Evolutionary conservation across 352 stramenopile genomes (phyloP).

Genomic region (Phytopythium delawarense): DNA sequence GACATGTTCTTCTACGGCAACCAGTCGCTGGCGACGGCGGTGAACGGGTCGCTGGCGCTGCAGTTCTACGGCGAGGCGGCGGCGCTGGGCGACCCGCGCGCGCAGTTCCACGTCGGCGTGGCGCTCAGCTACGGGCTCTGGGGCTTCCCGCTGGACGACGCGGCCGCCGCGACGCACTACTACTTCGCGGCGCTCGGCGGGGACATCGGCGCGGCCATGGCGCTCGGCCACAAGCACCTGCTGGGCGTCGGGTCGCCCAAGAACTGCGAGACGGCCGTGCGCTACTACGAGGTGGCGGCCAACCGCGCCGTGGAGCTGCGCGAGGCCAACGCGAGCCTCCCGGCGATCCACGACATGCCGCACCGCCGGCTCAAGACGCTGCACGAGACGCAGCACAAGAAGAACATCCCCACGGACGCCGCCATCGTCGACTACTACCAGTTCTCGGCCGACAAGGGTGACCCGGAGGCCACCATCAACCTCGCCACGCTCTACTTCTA

Average conservation of each 20-base stretch:
- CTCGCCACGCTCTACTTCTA: conserved; percentile 87
- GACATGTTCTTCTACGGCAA: conserved; percentile 82
- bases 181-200: conserved; percentile 83
- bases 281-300: conserved; percentile 87
- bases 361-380: conserved; percentile 72
- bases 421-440: conserved; percentile 90
- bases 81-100: conserved; percentile 45
- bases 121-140: conserved; percentile 80
- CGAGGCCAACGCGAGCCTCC: conserved; percentile 47
- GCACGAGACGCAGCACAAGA: conserved; percentile 74
- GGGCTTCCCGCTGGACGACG: conserved; percentile 61
- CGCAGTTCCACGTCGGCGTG: conserved; percentile 85
- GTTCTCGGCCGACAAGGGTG: conserved; percentile 86
- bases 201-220: conserved; percentile 60
- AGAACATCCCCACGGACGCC: conserved; percentile 65
- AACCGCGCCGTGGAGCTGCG: conserved; percentile 70
- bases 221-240: conserved; percentile 76
- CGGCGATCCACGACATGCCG: conserved; percentile 67
- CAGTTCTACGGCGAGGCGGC: conserved; percentile 63
- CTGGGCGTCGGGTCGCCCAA: conserved; percentile 68
- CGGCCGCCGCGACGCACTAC: conserved; percentile 65
- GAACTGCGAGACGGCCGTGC: conserved; percentile 79
- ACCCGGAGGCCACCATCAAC: conserved; percentile 76
- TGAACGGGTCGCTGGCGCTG: conserved; percentile 74
- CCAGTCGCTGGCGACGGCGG: conserved; percentile 41